phyloP scores from a whole-genome alignment of 2,329 filamentous ascomycete species.

The Penicillium sp. region DNA sequence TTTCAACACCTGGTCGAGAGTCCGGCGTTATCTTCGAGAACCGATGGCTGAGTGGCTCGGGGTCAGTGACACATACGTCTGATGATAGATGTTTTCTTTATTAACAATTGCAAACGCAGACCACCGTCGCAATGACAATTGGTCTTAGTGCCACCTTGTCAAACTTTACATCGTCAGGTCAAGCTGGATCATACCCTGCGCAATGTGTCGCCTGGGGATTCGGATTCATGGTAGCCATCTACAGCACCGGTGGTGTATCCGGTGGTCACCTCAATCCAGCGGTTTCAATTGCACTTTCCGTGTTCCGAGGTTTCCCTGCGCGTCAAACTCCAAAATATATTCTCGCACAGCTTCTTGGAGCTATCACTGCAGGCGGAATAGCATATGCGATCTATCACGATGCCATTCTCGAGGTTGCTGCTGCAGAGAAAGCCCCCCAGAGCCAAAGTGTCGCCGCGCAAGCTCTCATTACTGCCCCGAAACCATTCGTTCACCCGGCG shows the following conservation, averaged over 20 bases:
- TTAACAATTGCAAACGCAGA: background rate
- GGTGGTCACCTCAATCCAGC: constrained; percentile 50
- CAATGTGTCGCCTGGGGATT: constrained; percentile 28
- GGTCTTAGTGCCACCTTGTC: background rate
- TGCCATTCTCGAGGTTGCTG: constrained; percentile 26
- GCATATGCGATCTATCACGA: constrained; percentile 37
- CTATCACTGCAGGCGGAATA: constrained; percentile 32
- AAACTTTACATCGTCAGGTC: background rate
- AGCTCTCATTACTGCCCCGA: background rate
- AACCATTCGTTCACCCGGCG: background rate
- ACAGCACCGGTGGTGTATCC: constrained; percentile 45
- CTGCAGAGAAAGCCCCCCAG: constrained; percentile 15
- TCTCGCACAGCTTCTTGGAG: constrained; percentile 34
- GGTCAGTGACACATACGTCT: constrained; percentile 5
- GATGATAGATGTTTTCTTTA: background rate
- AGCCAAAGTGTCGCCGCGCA: constrained; percentile 7
- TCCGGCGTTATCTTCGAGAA: constrained; percentile 25
- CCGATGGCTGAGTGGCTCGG: constrained; percentile 31
- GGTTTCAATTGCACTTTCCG: constrained; percentile 36
- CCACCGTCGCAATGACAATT: background rate
- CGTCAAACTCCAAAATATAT: constrained; percentile 27
- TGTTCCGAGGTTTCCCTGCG: constrained; percentile 36
- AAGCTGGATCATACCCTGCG: constrained; percentile 24
- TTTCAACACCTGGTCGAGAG: constrained; percentile 28
- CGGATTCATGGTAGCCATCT: constrained; percentile 40